Conservation (phyloP, 495 filamentous ascomycete genomes). For the Aspergillus kassunensis region DNA sequence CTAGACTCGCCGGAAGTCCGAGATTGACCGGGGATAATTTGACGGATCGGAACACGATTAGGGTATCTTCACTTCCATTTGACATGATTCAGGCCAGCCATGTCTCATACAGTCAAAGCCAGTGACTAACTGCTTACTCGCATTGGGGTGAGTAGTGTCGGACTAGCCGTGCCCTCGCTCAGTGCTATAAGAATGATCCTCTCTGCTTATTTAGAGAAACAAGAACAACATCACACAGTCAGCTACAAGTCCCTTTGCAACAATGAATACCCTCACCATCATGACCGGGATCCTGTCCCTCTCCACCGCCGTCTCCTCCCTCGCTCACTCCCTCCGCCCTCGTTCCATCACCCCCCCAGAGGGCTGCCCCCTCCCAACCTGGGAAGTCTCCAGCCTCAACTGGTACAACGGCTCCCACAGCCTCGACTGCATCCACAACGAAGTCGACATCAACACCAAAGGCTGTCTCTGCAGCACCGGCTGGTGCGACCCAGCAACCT, state of each 20-base stretch:
- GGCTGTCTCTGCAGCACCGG: conserved; percentile 25
- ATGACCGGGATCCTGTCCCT: conserved; percentile 7
- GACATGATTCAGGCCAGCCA: background rate
- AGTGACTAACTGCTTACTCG: background rate
- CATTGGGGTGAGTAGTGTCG: background rate
- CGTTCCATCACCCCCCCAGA: conserved; percentile 29
- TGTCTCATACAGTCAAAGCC: background rate
- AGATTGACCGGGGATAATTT: background rate
- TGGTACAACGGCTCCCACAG: conserved; percentile 35
- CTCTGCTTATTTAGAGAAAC: background rate
- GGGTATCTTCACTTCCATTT: background rate
- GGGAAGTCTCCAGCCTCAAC: conserved; percentile 27
- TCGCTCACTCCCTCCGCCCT: background rate
- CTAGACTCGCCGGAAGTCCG: background rate
- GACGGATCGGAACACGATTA: background rate
- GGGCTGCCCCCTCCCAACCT: conserved; percentile 32
- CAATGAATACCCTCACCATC: background rate
- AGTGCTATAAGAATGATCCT: background rate
- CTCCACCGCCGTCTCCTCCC: conserved; percentile 11
- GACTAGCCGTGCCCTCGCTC: background rate
- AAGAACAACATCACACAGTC: background rate
- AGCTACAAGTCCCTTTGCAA: background rate
- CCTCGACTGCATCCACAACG: conserved; percentile 36
- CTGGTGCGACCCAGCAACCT: conserved; percentile 32
- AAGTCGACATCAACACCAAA: conserved; percentile 25